Conservation (phyloP, 257 asterid genomes). For the Avicennia marina region DNA sequence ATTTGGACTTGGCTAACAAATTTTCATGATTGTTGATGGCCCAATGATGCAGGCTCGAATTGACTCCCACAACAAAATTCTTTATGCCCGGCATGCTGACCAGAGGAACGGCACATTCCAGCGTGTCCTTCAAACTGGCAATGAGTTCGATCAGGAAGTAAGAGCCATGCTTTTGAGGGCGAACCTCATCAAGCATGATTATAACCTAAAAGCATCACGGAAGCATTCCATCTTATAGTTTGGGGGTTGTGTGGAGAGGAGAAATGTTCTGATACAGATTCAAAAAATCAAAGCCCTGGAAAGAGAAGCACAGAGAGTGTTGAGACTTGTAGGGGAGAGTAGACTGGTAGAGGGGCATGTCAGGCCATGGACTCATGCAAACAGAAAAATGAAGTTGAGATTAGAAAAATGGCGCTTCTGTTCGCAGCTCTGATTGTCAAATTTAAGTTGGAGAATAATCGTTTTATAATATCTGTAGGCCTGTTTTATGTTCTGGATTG, state of each 20-base stretch:
- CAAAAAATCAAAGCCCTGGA: background rate
- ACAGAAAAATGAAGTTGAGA: too few species aligned
- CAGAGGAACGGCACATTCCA: constrained; percentile 94
- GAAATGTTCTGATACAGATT: background rate
- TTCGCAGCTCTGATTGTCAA: constrained; percentile 2
- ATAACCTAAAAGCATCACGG: constrained; percentile 40
- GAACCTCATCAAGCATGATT: constrained; percentile 76
- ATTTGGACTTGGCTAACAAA: too few species aligned
- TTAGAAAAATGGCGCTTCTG: constrained; percentile 2
- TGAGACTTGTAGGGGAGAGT: background rate
- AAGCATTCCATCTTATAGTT: constrained; percentile 28
- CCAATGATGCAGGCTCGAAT: constrained; percentile 71
- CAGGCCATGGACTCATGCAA: background rate
- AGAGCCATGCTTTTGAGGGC: constrained; percentile 89
- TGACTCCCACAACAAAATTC: constrained; percentile 88
- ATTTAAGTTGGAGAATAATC: background rate
- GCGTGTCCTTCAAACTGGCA: constrained; percentile 76
- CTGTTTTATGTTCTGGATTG: constrained; percentile 7
- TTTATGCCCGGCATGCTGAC: constrained; percentile 93
- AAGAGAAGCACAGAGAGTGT: background rate
- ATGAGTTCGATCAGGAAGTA: constrained; percentile 72
- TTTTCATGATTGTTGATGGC: background rate
- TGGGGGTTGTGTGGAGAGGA: background rate
- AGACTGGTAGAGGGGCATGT: background rate
- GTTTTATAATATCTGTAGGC: constrained; percentile 11